A percentile compares a stretch with the other conserved stretches of the same genome.
Evolutionary conservation across 495 filamentous ascomycete species (phyloP).

Genomic region (Penicillium desertorum): DNA sequence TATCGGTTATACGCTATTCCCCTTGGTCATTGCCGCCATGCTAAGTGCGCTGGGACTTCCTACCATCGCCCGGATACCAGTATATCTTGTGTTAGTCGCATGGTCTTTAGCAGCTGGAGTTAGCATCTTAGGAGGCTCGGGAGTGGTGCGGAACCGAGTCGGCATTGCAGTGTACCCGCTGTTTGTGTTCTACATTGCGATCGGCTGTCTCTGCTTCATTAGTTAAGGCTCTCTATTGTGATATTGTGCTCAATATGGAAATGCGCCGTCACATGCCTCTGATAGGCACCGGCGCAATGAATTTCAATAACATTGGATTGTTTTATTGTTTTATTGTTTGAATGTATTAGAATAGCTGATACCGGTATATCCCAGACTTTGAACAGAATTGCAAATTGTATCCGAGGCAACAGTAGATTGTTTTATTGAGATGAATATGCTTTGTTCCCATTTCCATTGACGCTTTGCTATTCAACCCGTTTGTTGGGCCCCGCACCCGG

Average conservation of each 20-base stretch:
- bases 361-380: constrained; percentile 8
- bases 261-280: neutral
- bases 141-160: constrained; percentile 90
- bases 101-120: constrained; percentile 96
- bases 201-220: constrained; percentile 95
- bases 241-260: constrained; percentile 3
- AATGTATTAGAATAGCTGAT: constrained; percentile 1
- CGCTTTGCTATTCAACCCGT: neutral
- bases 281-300: neutral
- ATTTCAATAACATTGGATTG: constrained; percentile 4
- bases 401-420: constrained; percentile 6
- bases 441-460: neutral
- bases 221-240: constrained; percentile 53
- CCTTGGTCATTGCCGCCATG: constrained; percentile 89
- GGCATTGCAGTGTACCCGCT: constrained; percentile 93
- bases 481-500: constrained; percentile 14
- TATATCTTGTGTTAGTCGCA: constrained; percentile 80
- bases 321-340: no score
- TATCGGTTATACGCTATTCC: constrained; percentile 98
- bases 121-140: constrained; percentile 92
- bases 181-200: constrained; percentile 90
- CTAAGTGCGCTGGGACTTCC: constrained; percentile 79
- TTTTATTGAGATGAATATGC: constrained; percentile 1
- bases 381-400: neutral
- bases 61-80: constrained; percentile 77